phyloP scores from a whole-genome alignment of 2,329 filamentous ascomycete genomes.

The Mollisia scopiformis region DNA sequence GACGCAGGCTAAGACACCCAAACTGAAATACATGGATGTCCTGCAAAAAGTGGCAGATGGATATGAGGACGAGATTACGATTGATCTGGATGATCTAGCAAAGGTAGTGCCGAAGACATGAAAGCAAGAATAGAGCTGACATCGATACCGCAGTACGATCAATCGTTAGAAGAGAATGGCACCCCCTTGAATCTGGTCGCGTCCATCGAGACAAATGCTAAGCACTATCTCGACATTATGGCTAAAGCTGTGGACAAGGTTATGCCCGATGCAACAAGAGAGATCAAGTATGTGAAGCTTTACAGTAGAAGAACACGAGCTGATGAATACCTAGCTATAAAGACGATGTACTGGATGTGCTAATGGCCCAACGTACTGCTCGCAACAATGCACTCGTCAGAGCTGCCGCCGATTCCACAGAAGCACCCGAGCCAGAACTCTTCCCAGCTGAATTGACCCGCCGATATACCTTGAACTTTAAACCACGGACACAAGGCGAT shows the following conservation, averaged over 20 bases:
- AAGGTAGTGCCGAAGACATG: slow-evolving; percentile 53
- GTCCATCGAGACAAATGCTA: slow-evolving; percentile 87
- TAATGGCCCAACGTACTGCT: slow-evolving; percentile 88
- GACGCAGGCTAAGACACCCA: slow-evolving; percentile 58
- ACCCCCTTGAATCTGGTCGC: slow-evolving; percentile 68
- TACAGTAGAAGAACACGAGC: slow-evolving; percentile 23
- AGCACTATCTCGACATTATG: slow-evolving; percentile 92
- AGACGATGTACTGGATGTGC: slow-evolving; percentile 94
- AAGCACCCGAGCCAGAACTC: slow-evolving; percentile 70
- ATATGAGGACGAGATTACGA: slow-evolving; percentile 72
- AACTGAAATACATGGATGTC: slow-evolving; percentile 85
- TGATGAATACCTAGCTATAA: slow-evolving; percentile 72
- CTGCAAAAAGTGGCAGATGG: slow-evolving; percentile 88
- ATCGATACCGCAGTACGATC: slow-evolving; percentile 64
- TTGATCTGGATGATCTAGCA: slow-evolving; percentile 88
- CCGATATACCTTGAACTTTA: slow-evolving; percentile 95
- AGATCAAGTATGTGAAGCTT: slow-evolving; percentile 67
- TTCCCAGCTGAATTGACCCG: slow-evolving; percentile 93
- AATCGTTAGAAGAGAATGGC: slow-evolving; percentile 63
- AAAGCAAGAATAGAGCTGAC: slow-evolving; percentile 43
- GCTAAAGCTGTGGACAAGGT: slow-evolving; percentile 86
- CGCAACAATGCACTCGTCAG: slow-evolving; percentile 78
- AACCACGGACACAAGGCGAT: slow-evolving; percentile 77
- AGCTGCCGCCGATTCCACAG: slow-evolving; percentile 65
- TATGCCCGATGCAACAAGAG: slow-evolving; percentile 76